A percentile compares a stretch with the other conserved stretches of the same genome.
Conservation (phyloP, 2,329 filamentous ascomycete species). For the Penicillium concentricum region DNA sequence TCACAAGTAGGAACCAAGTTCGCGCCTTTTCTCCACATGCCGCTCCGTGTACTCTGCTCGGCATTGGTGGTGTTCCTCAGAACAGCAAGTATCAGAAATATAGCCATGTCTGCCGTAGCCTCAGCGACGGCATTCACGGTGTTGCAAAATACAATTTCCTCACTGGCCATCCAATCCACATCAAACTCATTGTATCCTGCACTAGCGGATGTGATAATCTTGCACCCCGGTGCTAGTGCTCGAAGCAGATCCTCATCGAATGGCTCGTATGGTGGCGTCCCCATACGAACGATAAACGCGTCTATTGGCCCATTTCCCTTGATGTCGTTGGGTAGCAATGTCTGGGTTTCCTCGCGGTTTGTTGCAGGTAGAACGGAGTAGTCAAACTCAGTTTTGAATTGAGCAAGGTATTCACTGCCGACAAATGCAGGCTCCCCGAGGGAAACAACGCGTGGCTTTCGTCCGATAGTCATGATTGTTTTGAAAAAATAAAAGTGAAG, state of each 20-base stretch:
- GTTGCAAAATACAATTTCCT: constrained; percentile 56
- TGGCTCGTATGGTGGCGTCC: constrained; percentile 50
- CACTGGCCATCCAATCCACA: constrained; percentile 43
- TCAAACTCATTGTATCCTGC: constrained; percentile 53
- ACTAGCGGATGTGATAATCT: constrained; percentile 49
- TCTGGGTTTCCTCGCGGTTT: constrained; percentile 39
- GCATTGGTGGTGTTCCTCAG: constrained; percentile 48
- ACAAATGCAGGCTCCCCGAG: constrained; percentile 44
- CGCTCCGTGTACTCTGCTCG: constrained; percentile 39
- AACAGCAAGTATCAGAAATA: constrained; percentile 49
- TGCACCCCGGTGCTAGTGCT: constrained; percentile 43
- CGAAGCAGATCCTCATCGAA: constrained; percentile 49
- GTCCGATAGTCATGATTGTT: background rate
- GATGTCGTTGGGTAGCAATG: constrained; percentile 39
- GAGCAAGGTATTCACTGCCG: constrained; percentile 41
- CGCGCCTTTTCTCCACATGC: constrained; percentile 36
- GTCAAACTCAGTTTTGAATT: constrained; percentile 41
- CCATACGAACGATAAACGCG: constrained; percentile 53
- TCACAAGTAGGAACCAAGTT: constrained; percentile 41
- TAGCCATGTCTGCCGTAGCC: constrained; percentile 53
- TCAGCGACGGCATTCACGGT: constrained; percentile 54
- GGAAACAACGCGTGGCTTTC: constrained; percentile 45
- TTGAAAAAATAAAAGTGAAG: background rate
- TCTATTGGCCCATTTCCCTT: constrained; percentile 43
- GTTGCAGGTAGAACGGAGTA: constrained; percentile 42